Evolutionary conservation across 768 basidiomycete species (phyloP), one percentile per base, ranked within the genome.

Genomic region (Floccularia luteovirens): DNA sequence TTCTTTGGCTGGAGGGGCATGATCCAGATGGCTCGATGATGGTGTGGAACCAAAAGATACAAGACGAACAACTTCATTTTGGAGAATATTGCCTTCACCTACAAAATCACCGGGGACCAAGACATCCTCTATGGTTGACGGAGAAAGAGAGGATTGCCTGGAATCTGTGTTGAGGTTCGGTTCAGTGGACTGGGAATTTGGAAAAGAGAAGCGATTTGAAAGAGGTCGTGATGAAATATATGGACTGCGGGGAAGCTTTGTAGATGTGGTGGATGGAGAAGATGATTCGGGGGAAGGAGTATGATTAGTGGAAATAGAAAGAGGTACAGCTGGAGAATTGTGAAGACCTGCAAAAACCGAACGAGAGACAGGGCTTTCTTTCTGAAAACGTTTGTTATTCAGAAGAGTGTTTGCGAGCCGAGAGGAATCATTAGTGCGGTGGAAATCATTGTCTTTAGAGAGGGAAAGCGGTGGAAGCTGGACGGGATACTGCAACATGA

Each of bases 41-140:
- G 60, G 53, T 19, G 61, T 54, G 31, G 66, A 55, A 47, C 60
- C 61, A 43, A 68, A 60, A 17, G 72, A 70, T 36, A 85, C 76
- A 38, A 79, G 70, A 41, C 72, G 67, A 33, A 90, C 74, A 24
- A 53, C 52, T 58, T 90, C 77, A 33, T 77, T 84, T 48, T 82
- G 83, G 17, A 91, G 69, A 17, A 52, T 54, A 41, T 77, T 63
- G 31, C 77, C 86, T 45, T 82, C 69, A 21, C 82, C 85, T 20
- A 92, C 75, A 48, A 78, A 47, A 50, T 91, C 89, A 11, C 87
- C 87, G 1, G 77, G 77, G 22, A 62, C 63, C 39, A 92, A 71
- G 42, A 90, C 76, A 54, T 87, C 78, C 43, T 76, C 72, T 38
- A 71, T 49, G 39, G 60, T 49, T 13, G 65, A 68, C 31, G 72